Evolutionary conservation across 2,329 filamentous ascomycete species (phyloP), one percentile per base, ranked within the genome.

Genomic region (Fusarium drepaniforme): DNA sequence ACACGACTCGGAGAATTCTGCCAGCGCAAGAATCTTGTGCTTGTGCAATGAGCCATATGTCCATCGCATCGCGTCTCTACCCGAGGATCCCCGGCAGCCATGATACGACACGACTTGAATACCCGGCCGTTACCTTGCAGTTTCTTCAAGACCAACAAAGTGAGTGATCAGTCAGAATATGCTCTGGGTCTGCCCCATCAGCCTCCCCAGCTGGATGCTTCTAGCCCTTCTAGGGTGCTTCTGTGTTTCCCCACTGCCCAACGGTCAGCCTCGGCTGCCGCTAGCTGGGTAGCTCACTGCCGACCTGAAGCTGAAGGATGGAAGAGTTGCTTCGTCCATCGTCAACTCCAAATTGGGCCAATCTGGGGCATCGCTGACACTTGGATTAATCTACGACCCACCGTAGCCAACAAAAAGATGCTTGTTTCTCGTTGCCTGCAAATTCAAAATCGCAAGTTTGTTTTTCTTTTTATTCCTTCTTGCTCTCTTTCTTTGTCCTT

Each of bases 1-100:
- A 57, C 68, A 77, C 67, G 62, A 71, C 60, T 79, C 77, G 77
- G 77, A 78, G 77, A 79, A 78, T 78, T 79, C 68, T 79, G 70
- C 63, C 67, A 75, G 66, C 64, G 71, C 66, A 69, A 65, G 56
- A 65, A 62, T 67, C 64, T 71, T 71, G 73, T 77, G 65, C 64
- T 63, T 78, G 73, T 78, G 75, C 60, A 37, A 77, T 74, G 49
- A 66, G 51, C 18, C 46, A 28, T 51, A 23, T 37, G 15, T 23
- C 13, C 46, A 28, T 28, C 46, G 46, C 62, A 68, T 67, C 56
- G 44, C 65, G 66, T 70, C 64, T 62, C 74, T 70, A 68, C 72
- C 62, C 70, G 59, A 59, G 37, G 30, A 33, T 49, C 37, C 23
- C 71, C 64, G 44, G 46, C 64, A 30, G 46, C 35, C n/a, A 65